Conservation (phyloP, 495 filamentous ascomycete genomes). For the Neurospora intermedia region DNA sequence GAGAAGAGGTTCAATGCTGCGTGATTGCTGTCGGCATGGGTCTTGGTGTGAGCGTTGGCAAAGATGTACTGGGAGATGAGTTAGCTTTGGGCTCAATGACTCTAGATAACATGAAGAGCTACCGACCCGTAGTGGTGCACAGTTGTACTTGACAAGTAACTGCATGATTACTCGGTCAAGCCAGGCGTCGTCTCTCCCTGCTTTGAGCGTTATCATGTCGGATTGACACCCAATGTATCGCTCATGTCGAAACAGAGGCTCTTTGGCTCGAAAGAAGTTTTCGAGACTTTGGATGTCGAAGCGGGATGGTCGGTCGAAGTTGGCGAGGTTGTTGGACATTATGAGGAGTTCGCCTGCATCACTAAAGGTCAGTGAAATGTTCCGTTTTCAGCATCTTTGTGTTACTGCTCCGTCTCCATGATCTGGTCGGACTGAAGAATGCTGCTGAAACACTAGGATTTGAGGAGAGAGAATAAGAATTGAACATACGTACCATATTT, state of each 20-base stretch:
- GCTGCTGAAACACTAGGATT: background rate
- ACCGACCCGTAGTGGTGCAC: background rate
- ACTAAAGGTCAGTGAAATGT: background rate
- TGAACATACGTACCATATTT: background rate
- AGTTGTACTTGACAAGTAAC: background rate
- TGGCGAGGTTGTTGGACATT: background rate
- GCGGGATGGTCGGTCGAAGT: background rate
- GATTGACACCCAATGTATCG: background rate
- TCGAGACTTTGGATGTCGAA: background rate
- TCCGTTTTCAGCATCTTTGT: background rate
- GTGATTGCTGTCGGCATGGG: background rate
- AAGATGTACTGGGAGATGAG: background rate
- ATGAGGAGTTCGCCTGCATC: background rate
- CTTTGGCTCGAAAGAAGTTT: background rate
- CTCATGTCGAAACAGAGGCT: background rate
- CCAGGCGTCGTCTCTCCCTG: background rate
- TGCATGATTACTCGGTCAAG: background rate
- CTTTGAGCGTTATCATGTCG: background rate
- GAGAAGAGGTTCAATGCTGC: background rate
- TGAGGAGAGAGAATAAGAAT: background rate
- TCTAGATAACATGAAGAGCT: background rate
- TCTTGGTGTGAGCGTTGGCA: background rate
- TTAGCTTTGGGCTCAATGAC: background rate
- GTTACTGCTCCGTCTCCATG: background rate
- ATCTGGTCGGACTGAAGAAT: background rate